phyloP scores from a whole-genome alignment of 108 stramenopile species.

The Skeletonema marinoi region DNA sequence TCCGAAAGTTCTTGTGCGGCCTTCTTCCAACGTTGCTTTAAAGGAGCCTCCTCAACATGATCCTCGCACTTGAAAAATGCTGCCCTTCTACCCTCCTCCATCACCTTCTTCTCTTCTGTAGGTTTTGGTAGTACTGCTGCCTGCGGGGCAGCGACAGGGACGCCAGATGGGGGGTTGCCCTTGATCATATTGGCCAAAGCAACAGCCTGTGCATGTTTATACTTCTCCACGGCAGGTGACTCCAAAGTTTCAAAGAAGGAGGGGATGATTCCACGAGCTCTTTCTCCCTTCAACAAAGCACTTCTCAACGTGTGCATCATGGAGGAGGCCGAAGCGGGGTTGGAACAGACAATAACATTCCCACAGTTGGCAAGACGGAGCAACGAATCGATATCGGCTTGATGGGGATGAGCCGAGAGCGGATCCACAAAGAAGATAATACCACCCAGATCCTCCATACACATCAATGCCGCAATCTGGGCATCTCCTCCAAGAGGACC shows the following conservation, averaged over 20 bases:
- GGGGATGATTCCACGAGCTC: constrained; percentile 13
- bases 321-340: constrained; percentile 27
- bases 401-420: constrained; percentile 39
- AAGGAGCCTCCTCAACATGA: too few relatives aligned
- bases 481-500: constrained; percentile 51
- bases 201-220: constrained; percentile 1
- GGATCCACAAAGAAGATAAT: constrained; percentile 45
- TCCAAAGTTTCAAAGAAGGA: constrained; percentile 31
- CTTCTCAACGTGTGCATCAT: constrained; percentile 16
- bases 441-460: constrained; percentile 30
- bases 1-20: not conserved
- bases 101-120: not conserved
- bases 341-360: constrained; percentile 27
- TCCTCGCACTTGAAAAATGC: too few relatives aligned
- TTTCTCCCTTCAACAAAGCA: not conserved
- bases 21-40: not conserved
- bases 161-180: not conserved
- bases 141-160: not conserved
- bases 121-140: not conserved
- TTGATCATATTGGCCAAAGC: constrained; percentile 9
- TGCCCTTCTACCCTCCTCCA: not conserved
- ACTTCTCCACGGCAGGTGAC: constrained; percentile 17
- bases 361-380: constrained; percentile 30
- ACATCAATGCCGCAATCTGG: constrained; percentile 39
- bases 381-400: constrained; percentile 46